Evolutionary conservation across 768 basidiomycete genomes (phyloP).

Genomic region (Fomitopsis serialis): DNA sequence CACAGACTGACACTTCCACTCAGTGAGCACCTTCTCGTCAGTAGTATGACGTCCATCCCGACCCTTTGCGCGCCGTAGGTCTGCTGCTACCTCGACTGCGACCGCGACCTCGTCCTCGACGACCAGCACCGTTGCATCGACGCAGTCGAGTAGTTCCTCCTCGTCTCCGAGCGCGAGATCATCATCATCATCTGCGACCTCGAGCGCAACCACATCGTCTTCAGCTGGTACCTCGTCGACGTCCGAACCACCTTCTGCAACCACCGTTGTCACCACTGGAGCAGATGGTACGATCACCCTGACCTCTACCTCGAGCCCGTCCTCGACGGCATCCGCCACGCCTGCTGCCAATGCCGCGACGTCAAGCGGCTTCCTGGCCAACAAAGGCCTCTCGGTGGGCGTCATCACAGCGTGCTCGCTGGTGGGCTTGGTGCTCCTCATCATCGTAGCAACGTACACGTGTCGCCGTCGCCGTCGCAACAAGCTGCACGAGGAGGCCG

Average conservation of each 20-base stretch:
- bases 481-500: constrained; percentile 18
- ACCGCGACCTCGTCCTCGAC: background rate
- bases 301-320: constrained; percentile 16
- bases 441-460: constrained; percentile 38
- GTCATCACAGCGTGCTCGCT: constrained; percentile 50
- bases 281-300: background rate
- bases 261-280: too few relatives aligned
- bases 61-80: background rate
- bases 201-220: too few relatives aligned
- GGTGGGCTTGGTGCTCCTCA: constrained; percentile 38
- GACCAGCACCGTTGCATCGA: too few relatives aligned
- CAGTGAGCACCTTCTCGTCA: background rate
- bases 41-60: background rate
- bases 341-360: constrained; percentile 22
- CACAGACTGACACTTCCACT: background rate
- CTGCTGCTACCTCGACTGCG: background rate
- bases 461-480: constrained; percentile 45
- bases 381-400: constrained; percentile 57
- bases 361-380: constrained; percentile 47
- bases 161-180: background rate
- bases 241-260: too few relatives aligned
- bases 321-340: constrained; percentile 24
- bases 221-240: too few relatives aligned
- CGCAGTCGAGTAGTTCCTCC: too few relatives aligned
- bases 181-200: background rate